A percentile compares a stretch with the other conserved stretches of the same genome.
Evolutionary conservation across 1,284 basidiomycete genomes (phyloP).

Genomic region (Ustilago hordei): DNA sequence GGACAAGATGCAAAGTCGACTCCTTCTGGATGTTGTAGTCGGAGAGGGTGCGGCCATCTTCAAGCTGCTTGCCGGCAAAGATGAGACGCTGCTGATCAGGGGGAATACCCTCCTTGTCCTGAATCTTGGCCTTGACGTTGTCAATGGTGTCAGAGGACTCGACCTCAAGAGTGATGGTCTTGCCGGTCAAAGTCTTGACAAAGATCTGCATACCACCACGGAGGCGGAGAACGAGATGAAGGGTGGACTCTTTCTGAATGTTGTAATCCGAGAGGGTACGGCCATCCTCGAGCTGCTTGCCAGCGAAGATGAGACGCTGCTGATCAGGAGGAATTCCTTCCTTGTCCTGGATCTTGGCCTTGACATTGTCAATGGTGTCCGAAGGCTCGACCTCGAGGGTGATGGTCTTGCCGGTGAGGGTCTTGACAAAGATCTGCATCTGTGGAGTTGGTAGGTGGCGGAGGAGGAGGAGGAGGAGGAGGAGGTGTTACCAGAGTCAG

Average conservation of each 20-base stretch:
- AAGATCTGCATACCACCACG: slow-evolving; percentile 75
- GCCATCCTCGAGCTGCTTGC: slow-evolving; percentile 68
- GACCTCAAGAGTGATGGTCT: slow-evolving; percentile 94
- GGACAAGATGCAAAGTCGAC: slow-evolving; percentile 65
- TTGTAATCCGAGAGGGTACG: slow-evolving; percentile 72
- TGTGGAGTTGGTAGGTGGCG: background rate
- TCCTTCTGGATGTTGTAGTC: slow-evolving; percentile 71
- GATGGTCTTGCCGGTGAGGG: slow-evolving; percentile 71
- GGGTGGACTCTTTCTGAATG: slow-evolving; percentile 99
- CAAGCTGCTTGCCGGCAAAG: slow-evolving; percentile 72
- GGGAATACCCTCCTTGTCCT: slow-evolving; percentile 70
- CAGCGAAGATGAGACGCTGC: slow-evolving; percentile 66
- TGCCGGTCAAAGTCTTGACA: slow-evolving; percentile 85
- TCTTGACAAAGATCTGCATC: slow-evolving; percentile 61
- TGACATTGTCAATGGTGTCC: slow-evolving; percentile 77
- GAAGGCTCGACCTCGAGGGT: slow-evolving; percentile 66
- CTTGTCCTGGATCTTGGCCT: slow-evolving; percentile 71
- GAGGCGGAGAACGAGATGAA: slow-evolving; percentile 91
- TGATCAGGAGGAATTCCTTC: slow-evolving; percentile 67
- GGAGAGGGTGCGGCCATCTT: slow-evolving; percentile 71
- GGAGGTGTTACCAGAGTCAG: slow-evolving; percentile 1
- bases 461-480: background rate
- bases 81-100: slow-evolving; percentile 72
- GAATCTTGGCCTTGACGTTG: slow-evolving; percentile 74
- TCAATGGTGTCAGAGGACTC: slow-evolving; percentile 93